Base-by-base conservation (phyloP, 2,329 filamentous ascomycete genomes). In the Aphanoascus verrucosus region DNA sequence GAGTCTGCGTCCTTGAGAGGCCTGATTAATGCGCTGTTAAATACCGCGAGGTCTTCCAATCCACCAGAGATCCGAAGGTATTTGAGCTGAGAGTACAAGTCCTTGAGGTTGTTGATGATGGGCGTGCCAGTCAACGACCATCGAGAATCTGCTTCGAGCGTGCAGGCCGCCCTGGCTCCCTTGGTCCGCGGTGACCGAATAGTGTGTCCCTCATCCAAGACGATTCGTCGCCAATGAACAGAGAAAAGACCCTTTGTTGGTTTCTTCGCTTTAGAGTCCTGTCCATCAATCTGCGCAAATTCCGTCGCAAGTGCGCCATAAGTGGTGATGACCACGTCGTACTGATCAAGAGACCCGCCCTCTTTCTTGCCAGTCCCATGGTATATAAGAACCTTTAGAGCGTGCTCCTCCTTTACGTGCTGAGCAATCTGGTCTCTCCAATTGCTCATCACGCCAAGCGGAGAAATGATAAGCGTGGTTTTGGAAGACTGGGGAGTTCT, bases 391-490 rank as follows among this genome's bases (percentile, higher is more conserved):
- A 93, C 76, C 8, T 76, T 81, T 5, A 88, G 80, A 1, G 74
- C 70, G 53, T 80, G 70, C n/a, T 84, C 77, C 4, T 75, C 66
- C 37, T 81, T 77, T 44, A 91, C 78, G 62, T 95, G 89, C 37
- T 78, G 76, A 57, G 79, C 74, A 52, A 91, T 86, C 67, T 94
- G 88, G 52, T 84, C 81, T 60, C 80, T 81, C 89, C 89, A 95
- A 61, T 94, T 94, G 63, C 84, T 89, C 85, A 94, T 90, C 17
- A 94, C 88, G 49, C 84, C 84, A 5, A 94, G 78, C 0, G 89
- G 89, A 0, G 86, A 83, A 52, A 94, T 75, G 51, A 95, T 90
- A 19, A 95, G 75, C 0, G 88, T 94, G 1, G 83, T 73, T 2
- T 81, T 82, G 1, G 73, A 65, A 0, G 70, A 71, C 5, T 75